phyloP scores from a whole-genome alignment of 495 filamentous ascomycete species.

The Penicillium longicatenatum region DNA sequence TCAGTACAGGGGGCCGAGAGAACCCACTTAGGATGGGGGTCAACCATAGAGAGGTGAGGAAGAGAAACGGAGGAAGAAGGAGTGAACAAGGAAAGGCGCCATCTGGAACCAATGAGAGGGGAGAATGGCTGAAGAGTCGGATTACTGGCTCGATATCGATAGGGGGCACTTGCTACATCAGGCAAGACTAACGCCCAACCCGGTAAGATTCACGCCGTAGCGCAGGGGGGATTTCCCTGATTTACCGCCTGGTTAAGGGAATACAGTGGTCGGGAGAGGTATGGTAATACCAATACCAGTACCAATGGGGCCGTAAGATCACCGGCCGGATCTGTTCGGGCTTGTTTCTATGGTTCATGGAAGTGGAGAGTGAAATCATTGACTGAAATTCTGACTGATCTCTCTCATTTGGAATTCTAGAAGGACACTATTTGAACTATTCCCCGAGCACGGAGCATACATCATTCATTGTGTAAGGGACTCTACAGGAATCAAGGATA shows the following conservation, averaged over 20 bases:
- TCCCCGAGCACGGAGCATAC: background rate
- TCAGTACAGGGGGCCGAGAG: conserved; percentile 15
- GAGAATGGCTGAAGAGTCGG: conserved; percentile 4
- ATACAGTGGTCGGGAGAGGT: background rate
- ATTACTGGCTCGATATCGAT: conserved; percentile 1
- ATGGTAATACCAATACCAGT: conserved; percentile 1
- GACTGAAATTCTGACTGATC: conserved; percentile 8
- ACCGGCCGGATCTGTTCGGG: conserved; percentile 23
- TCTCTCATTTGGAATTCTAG: conserved; percentile 2
- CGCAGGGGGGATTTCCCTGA: conserved; percentile 1
- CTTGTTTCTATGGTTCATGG: conserved; percentile 12
- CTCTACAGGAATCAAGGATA: background rate
- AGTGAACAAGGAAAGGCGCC: conserved; percentile 4
- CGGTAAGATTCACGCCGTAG: background rate
- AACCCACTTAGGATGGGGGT: conserved; percentile 3
- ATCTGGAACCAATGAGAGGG: conserved; percentile 1
- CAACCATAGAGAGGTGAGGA: background rate
- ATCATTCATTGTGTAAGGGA: background rate
- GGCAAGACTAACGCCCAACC: background rate
- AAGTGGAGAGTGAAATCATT: conserved; percentile 24
- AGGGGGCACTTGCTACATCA: conserved; percentile 6
- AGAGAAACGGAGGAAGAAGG: background rate
- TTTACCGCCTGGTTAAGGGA: background rate
- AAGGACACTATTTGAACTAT: background rate
- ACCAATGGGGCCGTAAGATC: background rate